Evolutionary conservation across 306 rosid species (phyloP), one percentile per base, ranked within the genome.

Genomic region (Lotus japonicus): DNA sequence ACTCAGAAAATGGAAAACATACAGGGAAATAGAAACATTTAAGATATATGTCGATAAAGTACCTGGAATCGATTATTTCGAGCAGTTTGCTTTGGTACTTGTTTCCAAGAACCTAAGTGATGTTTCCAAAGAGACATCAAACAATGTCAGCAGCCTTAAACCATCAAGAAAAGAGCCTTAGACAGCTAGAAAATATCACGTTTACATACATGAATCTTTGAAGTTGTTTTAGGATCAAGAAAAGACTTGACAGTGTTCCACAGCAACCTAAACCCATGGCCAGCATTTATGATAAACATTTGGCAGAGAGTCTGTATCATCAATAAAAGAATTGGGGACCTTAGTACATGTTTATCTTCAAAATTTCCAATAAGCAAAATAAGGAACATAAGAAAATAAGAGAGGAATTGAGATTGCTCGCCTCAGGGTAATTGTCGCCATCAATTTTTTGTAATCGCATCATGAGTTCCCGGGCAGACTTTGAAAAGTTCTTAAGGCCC

Each of bases 241-340:
- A 94, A 94, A 66, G 88, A 78, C 81, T 94, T 94, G 56, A 94
- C 85, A 18, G 96, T 84, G 84, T 71, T 90, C 99, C 96, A 94
- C 10, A 90, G 80, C 64, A 94, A 75, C 83, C 99, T 88, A 79
- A 94, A 94, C 69, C 99, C 99, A 51, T 92, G 89, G 69, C 99
- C 97, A 70, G 97, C 99, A 84, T 94, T 94, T 71, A 94, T 94
- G 64, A 94, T 88, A 76, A 88, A 90, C 99, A 94, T 94, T 84
- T 94, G 97, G 76, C 74, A 81, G 44, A 94, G 95, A 68, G 99
- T 94, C 99, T 94, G 91, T 43, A 74, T 70, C 65, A 65, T 73
- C 2, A 23, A 33, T 19, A 64, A 39, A 49, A 66, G 15, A 51
- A 72, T 56, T 4, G 11, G 31, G 68, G 36, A 36, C 61, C 60